Evolutionary conservation across 495 filamentous ascomycete genomes (phyloP), one percentile per base, ranked within the genome.

Genomic region (Tuber indicum): DNA sequence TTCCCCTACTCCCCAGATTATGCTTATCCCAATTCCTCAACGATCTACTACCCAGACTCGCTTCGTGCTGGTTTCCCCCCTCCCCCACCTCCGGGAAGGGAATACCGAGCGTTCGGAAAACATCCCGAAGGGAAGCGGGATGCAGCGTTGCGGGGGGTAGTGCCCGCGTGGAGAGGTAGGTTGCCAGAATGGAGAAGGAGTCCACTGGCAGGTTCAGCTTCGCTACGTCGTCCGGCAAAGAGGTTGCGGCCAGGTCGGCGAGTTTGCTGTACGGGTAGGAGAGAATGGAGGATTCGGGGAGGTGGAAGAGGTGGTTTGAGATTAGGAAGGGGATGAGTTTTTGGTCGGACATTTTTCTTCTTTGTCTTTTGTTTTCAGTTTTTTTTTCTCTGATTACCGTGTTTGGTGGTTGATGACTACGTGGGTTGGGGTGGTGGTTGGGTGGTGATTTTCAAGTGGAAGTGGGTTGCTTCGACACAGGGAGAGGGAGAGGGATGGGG

Each of bases 221-320:
- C 12, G 77, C 77, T n/a, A 78, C 66, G 66, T 78, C 77, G 47
- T 78, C 77, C 2, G 77, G 26, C 43, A 78, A 42, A 52, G 77
- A 73, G 45, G 47, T 77, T 44, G 77, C 76, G 1, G 77, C 76
- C 69, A 78, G 44, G 70, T 78, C 77, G 2, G 77, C 77, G 41
- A 78, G 77, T 66, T 78, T 78, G 17, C 75, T 77, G 46, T 78
- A 78, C 6, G 77, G 77, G 39, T 78, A 78, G 44, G 47, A 73
- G 52, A 78, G 75, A 21, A 78, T 73, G 42, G 73, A 46, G 41
- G 70, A 26, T 78, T 78, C 77, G 17, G 77, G 70, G 41, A 78
- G 75, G 8, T 75, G 49, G 52, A 78, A 78, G 45, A 78, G 45
- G 39, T 78, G 75, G 23, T 62, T 72, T 6, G 75, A 78, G 36